A percentile compares a stretch with the other conserved stretches of the same genome.
Conservation (phyloP, 192 early-diverging fungal species). For the Coemansia asiatica region DNA sequence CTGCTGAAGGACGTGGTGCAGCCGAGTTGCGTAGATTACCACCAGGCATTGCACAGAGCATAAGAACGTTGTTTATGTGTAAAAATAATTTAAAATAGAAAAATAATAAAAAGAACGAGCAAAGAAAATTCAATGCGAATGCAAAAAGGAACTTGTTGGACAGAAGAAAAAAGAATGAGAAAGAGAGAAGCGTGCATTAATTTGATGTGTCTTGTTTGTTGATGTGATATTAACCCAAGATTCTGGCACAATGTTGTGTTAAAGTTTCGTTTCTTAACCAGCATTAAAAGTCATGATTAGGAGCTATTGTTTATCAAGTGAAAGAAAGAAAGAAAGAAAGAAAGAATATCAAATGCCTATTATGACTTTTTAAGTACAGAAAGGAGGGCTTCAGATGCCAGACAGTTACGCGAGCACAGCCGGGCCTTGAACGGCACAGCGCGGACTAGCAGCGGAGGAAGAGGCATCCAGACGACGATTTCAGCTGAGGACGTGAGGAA, state of each 20-base stretch:
- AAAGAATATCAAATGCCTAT: not conserved
- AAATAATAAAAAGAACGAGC: not conserved
- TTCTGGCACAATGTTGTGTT: too few species aligned
- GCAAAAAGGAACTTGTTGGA: not conserved
- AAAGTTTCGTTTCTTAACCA: too few species aligned
- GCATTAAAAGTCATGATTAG: too few species aligned
- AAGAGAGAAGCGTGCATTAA: not conserved
- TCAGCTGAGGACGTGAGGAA: conserved; percentile 34
- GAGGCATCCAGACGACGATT: conserved; percentile 34
- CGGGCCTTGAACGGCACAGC: conserved; percentile 32
- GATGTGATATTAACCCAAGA: too few species aligned
- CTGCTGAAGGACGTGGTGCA: conserved; percentile 18
- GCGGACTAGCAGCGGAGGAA: conserved; percentile 22
- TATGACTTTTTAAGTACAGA: not conserved
- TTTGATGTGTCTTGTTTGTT: too few species aligned
- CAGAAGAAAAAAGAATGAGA: not conserved
- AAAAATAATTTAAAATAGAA: not conserved
- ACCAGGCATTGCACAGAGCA: conserved; percentile 28
- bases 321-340: not conserved
- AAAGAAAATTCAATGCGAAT: not conserved
- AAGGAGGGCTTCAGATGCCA: conserved; percentile 7
- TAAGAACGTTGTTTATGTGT: not conserved
- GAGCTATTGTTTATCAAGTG: too few species aligned
- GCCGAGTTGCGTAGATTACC: conserved; percentile 28
- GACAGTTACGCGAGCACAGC: conserved; percentile 40